Evolutionary conservation across 2,329 filamentous ascomycete genomes (phyloP), one percentile per base, ranked within the genome.

Genomic region (Colletotrichum nymphaeae): DNA sequence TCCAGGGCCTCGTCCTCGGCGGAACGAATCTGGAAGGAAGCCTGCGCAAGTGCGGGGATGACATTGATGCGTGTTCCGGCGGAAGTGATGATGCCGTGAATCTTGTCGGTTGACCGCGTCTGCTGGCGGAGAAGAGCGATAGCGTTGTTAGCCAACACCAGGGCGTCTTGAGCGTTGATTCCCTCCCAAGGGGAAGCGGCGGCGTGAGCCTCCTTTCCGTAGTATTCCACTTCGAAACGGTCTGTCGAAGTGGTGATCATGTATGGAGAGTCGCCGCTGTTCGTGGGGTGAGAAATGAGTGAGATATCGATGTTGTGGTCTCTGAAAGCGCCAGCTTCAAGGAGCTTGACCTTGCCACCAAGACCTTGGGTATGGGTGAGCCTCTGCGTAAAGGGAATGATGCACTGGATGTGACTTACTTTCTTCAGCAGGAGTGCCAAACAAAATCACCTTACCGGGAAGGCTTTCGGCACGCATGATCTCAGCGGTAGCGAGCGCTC

Each of bases 21-120:
- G 55, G 84, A 88, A 28, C 90, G 90, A 76, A 91, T 86, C 53
- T 87, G 88, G 76, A 83, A 90, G 6, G 91, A 92, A 77, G 87
- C 88, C 53, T 87, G 88, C 24, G 90, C 89, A 5, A 92, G 91
- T 1, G 83, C 80, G 0, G 85, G 82, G 46, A 86, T 86, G 22
- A 86, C 79, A 68, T 86, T 86, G 4, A 83, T 80, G 22, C 81
- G 81, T 22, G 80, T 80, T 1, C 84, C 84, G 0, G 80, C 83
- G 16, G 85, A 79, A 7, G 79, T 78, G 64, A 89, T 84, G 2
- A 88, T 83, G 58, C 85, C 86, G 74, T 89, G 86, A n/a, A 89
- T 83, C 16, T 87, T 84, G 70, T 88, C 83, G 11, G 84, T 80
- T 0, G 87, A 86, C 6, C 79, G 79, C 9, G 87, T 83, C 76